Base-by-base conservation (phyloP, 1,139 yeast genomes). In the Pichia sp. region DNA sequence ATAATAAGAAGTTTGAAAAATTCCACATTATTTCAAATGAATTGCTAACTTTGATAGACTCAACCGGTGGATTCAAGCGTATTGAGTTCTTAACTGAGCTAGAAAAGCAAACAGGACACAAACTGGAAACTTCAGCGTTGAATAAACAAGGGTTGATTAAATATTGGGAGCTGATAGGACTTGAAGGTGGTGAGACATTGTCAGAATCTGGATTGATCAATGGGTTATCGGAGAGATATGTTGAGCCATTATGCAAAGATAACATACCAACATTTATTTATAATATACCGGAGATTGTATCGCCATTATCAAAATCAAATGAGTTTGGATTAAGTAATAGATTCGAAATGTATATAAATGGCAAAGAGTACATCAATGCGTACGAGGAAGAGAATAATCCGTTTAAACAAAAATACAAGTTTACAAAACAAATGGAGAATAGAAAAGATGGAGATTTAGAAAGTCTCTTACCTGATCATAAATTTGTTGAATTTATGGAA, bases 361-460 rank as follows among this genome's bases (percentile, higher is more conserved):
- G 94, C 0, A 76, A 77, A 55, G 99, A 94, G 64, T 84, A 83
- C 56, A 85, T 84, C 37, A 94, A 94, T 64, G 96, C 98, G 0
- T 94, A 94, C 62, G 98, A 92, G 59, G 99, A 94, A 66, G 97
- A 92, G 62, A 94, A 94, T 64, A 79, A 84, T 40, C 98, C 98
- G 0, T 72, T 71, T 46, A 71, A 69, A 39, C 98, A 92, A 62
- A 61, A 67, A 4, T 51, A 51, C 3, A 88, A 88, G 59, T 85
- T 89, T 60, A 54, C 66, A 47, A 56, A 62, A 4, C 96, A 89
- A 58, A 77, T 76, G 47, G 50, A 51, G 5, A 68, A 74, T 37
- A 76, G 77, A 47, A 66, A 65, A 3, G 71, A 73, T 11, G 63
- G 70, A 12, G 95, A 87, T 58, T 65, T 68, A 2, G 96, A 87